phyloP scores from a whole-genome alignment of 2,329 filamentous ascomycete genomes.

The Fusarium avenaceum region DNA sequence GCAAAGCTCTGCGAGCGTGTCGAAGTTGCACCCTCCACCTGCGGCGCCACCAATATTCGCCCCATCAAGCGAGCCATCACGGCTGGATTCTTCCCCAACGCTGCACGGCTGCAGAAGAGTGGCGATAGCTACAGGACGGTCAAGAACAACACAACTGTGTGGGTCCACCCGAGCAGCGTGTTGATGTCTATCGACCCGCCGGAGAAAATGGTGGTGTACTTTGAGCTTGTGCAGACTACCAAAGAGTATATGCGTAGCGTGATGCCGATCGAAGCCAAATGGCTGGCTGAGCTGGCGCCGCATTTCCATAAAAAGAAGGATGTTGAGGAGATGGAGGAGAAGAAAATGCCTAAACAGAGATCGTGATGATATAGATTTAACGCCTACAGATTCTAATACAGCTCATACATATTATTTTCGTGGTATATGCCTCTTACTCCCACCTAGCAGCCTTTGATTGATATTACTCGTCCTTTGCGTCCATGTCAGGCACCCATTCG shows the following conservation, averaged over 20 bases:
- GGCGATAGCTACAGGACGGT: slow-evolving; percentile 92
- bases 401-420: not conserved
- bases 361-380: slow-evolving; percentile 25
- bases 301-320: slow-evolving; percentile 96
- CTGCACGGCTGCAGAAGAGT: slow-evolving; percentile 83
- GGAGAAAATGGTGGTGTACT: slow-evolving; percentile 87
- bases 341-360: slow-evolving; percentile 65
- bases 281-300: slow-evolving; percentile 90
- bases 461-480: not conserved
- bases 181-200: slow-evolving; percentile 83
- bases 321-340: slow-evolving; percentile 83
- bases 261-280: slow-evolving; percentile 85
- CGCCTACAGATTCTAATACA: slow-evolving; percentile 15
- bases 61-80: slow-evolving; percentile 91
- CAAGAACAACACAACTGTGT: slow-evolving; percentile 89
- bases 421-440: not conserved
- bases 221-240: slow-evolving; percentile 82
- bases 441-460: slow-evolving; percentile 11
- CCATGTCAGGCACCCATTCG: slow-evolving; percentile 48
- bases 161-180: slow-evolving; percentile 90
- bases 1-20: slow-evolving; percentile 93
- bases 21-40: slow-evolving; percentile 80
- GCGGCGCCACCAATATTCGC: slow-evolving; percentile 75
- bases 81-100: slow-evolving; percentile 94
- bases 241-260: slow-evolving; percentile 95